Percentiles rank a stretch among this genome's conserved stretches.
phyloP scores from a whole-genome alignment of 495 filamentous ascomycete species.

The Penicillium coffeae region DNA sequence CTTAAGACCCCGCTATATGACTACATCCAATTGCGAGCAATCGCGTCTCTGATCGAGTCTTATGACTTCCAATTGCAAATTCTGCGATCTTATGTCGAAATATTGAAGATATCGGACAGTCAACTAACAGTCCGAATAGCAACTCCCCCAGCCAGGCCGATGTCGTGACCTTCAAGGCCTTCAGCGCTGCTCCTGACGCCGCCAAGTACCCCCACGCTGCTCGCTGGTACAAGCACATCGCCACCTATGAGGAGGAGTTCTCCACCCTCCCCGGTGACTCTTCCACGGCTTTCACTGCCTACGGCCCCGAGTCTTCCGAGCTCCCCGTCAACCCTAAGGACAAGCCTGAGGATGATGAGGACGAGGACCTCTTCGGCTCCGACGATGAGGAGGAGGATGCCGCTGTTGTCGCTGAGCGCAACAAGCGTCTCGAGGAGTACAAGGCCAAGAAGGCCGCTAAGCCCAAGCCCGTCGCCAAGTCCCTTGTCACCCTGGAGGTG shows the following conservation, averaged over 20 bases:
- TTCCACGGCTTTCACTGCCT: slow-evolving; percentile 79
- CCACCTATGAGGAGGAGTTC: slow-evolving; percentile 87
- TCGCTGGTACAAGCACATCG: slow-evolving; percentile 99
- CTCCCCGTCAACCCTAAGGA: slow-evolving; percentile 79
- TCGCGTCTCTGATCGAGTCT: slow-evolving; percentile 74
- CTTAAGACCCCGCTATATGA: slow-evolving; percentile 94
- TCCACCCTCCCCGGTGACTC: slow-evolving; percentile 85
- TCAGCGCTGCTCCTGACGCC: slow-evolving; percentile 69
- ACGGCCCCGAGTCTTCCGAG: slow-evolving; percentile 79
- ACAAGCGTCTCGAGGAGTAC: slow-evolving; percentile 88
- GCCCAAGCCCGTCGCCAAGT: slow-evolving; percentile 89
- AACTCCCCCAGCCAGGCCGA: slow-evolving; percentile 89
- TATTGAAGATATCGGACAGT: slow-evolving; percentile 6
- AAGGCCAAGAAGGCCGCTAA: slow-evolving; percentile 94
- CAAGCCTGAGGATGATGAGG: slow-evolving; percentile 68
- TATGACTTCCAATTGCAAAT: slow-evolving; percentile 3
- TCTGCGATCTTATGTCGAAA: not conserved
- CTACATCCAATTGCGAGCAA: slow-evolving; percentile 71
- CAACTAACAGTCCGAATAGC: slow-evolving; percentile 49
- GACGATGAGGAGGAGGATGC: slow-evolving; percentile 90
- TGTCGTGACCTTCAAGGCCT: slow-evolving; percentile 86
- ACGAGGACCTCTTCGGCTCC: slow-evolving; percentile 84
- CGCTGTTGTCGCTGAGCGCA: slow-evolving; percentile 74
- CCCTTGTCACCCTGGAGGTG: slow-evolving; percentile 89
- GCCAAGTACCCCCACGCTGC: slow-evolving; percentile 89